Conservation (phyloP, 768 basidiomycete species). For the Lactarius vividus region DNA sequence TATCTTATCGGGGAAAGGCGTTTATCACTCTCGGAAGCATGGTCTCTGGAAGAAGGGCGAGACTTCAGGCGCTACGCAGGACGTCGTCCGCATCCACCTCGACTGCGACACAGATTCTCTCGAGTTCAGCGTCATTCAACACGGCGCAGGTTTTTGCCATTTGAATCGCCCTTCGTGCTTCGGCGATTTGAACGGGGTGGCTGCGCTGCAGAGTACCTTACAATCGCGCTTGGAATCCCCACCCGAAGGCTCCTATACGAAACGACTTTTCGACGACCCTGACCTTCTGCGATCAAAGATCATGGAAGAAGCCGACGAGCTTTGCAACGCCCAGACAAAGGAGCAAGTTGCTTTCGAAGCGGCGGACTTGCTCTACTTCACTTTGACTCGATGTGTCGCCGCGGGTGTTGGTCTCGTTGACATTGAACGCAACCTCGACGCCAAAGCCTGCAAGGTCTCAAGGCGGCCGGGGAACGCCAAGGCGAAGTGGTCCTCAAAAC, state of each 20-base stretch:
- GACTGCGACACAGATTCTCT: constrained; percentile 95
- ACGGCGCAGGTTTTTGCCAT: constrained; percentile 93
- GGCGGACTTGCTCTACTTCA: constrained; percentile 93
- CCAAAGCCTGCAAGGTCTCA: constrained; percentile 82
- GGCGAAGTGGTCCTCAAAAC: constrained; percentile 55
- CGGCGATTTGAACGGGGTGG: constrained; percentile 72
- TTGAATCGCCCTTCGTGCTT: constrained; percentile 87
- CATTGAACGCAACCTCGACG: constrained; percentile 79
- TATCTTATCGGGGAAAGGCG: constrained; percentile 84
- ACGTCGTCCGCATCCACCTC: constrained; percentile 72
- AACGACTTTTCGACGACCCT: constrained; percentile 77
- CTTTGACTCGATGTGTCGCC: constrained; percentile 78
- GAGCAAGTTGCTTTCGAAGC: constrained; percentile 93
- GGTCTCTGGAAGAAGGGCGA: constrained; percentile 97
- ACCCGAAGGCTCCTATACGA: constrained; percentile 91
- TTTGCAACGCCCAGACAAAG: constrained; percentile 76
- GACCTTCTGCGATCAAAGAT: constrained; percentile 88
- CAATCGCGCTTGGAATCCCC: constrained; percentile 67
- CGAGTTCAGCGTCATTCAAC: constrained; percentile 86
- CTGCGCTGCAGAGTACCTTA: constrained; percentile 78
- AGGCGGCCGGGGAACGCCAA: constrained; percentile 92
- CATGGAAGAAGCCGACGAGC: constrained; percentile 96
- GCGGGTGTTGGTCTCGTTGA: constrained; percentile 80
- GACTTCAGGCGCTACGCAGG: constrained; percentile 91
- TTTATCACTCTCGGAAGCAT: constrained; percentile 95